Conservation (phyloP, 2,329 filamentous ascomycete species). For the Metarhizium brunneum region DNA sequence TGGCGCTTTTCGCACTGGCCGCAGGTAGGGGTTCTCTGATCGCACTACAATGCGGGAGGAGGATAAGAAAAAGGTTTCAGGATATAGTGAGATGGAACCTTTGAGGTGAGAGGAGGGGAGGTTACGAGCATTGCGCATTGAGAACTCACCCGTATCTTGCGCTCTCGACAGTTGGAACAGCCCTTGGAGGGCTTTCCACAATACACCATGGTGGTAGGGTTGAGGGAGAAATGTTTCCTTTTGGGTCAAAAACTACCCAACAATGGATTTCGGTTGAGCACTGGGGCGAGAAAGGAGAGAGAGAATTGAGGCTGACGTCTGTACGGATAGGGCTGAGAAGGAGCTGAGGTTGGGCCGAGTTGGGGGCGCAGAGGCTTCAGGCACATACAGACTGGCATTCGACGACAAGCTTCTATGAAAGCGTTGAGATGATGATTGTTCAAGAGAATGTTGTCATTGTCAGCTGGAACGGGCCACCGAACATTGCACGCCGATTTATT, state of each 20-base stretch:
- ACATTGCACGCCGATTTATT: too few relatives aligned
- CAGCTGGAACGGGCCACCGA: too few relatives aligned
- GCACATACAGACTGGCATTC: neutral
- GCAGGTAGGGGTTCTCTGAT: constrained; percentile 40
- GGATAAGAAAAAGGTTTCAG: neutral
- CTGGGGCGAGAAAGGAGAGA: neutral
- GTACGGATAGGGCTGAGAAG: neutral
- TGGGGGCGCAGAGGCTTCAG: too few relatives aligned
- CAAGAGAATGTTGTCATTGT: too few relatives aligned
- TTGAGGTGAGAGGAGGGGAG: constrained; percentile 3
- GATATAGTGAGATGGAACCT: constrained; percentile 1
- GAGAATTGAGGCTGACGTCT: neutral
- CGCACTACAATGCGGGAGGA: constrained; percentile 31
- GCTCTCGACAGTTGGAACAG: constrained; percentile 44
- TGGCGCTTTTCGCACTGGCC: constrained; percentile 46
- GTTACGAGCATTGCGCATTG: constrained; percentile 1
- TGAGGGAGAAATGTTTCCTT: neutral
- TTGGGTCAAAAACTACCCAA: too few relatives aligned
- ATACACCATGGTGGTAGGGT: constrained; percentile 37
- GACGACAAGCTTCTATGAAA: neutral
- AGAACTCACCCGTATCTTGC: constrained; percentile 44
- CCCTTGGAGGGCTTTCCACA: constrained; percentile 49
- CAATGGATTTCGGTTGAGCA: too few relatives aligned
- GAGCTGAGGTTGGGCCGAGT: neutral
- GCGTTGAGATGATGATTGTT: neutral